Evolutionary conservation across 1,284 basidiomycete genomes (phyloP), one percentile per base, ranked within the genome.

Genomic region (Ustilago tritici): DNA sequence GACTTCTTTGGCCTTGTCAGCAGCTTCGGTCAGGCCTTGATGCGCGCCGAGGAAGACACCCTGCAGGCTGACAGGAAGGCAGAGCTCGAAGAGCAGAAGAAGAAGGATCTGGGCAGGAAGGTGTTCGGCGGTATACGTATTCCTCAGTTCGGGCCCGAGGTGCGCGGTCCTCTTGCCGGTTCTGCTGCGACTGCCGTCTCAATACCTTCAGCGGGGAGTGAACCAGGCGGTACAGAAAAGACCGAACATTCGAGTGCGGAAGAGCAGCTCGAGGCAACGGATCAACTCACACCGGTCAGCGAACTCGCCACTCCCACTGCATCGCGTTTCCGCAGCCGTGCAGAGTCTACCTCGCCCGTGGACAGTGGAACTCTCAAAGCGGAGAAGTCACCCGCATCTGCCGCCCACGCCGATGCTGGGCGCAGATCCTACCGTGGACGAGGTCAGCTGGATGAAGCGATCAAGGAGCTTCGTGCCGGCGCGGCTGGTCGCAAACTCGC

Each of bases 21-120:
- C 49, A 75, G 70, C 36, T 84, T 84, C 28, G 82, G 81, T 2
- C 82, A 84, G 49, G 71, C 73, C 7, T 52, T 84, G 52, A 84
- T 84, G 82, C 66, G 81, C 3, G 82, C 82, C 0, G 82, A 84
- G 47, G 82, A 80, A 28, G 82, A 84, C 17, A 79, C 75, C n/a
- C 47, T 81, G 56, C 78, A 81, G 59, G 74, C 70, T 32, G 82
- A 84, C 32, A 41, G 68, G 14, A 78, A 77, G 69, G 72, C 65
- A 14, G 77, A 78, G 54, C n/a, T 73, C 34, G 79, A 76, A 35
- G 79, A 61, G 62, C 53, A 74, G 71, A 78, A 76, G 66, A 53
- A 62, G 19, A 79, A 71, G 41, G 61, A 38, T 23, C 32, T 52
- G 17, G 64, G 52, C 34, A 64, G 61, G 38, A 35, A 38, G 17